Evolutionary conservation across 179 eudicot species (phyloP).

Genomic region (Silene noctiflora): DNA sequence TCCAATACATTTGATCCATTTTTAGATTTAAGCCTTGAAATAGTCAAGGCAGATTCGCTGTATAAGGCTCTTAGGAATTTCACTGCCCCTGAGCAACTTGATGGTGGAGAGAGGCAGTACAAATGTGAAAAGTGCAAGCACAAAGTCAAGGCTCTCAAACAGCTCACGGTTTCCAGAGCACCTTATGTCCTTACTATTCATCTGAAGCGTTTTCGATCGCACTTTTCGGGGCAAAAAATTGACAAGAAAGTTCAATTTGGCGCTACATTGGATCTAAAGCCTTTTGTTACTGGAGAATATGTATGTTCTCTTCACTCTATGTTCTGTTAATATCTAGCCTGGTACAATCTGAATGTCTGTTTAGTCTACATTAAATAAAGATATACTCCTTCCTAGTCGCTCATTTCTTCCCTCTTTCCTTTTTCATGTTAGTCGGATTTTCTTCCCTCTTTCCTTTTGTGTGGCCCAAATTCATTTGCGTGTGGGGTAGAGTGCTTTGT

Average conservation of each 20-base stretch:
- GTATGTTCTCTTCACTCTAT: constrained; percentile 47
- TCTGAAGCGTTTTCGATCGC: constrained; percentile 82
- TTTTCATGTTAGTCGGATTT: too few species aligned
- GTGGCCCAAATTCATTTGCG: too few species aligned
- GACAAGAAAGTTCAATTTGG: constrained; percentile 70
- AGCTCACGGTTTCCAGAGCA: constrained; percentile 76
- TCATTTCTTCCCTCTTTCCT: too few species aligned
- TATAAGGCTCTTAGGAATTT: constrained; percentile 69
- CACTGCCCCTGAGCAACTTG: constrained; percentile 80
- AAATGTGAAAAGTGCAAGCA: constrained; percentile 86
- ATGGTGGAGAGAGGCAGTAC: constrained; percentile 87
- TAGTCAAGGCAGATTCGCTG: constrained; percentile 72
- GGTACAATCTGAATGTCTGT: neutral
- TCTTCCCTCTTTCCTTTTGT: too few species aligned
- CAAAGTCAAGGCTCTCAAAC: constrained; percentile 89
- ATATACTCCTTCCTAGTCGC: too few species aligned
- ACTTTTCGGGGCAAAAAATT: constrained; percentile 73
- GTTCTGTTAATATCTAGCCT: neutral
- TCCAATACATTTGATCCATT: constrained; percentile 93
- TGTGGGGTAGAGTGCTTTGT: too few species aligned
- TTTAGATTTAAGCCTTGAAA: constrained; percentile 92
- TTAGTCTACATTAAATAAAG: neutral
- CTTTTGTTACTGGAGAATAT: constrained; percentile 70
- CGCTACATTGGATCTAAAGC: constrained; percentile 74
- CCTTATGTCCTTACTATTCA: constrained; percentile 84